Evolutionary conservation across 371 early-diverging fungal genomes (phyloP), one percentile per base, ranked within the genome.

Genomic region (Blastocladiella emersonii): DNA sequence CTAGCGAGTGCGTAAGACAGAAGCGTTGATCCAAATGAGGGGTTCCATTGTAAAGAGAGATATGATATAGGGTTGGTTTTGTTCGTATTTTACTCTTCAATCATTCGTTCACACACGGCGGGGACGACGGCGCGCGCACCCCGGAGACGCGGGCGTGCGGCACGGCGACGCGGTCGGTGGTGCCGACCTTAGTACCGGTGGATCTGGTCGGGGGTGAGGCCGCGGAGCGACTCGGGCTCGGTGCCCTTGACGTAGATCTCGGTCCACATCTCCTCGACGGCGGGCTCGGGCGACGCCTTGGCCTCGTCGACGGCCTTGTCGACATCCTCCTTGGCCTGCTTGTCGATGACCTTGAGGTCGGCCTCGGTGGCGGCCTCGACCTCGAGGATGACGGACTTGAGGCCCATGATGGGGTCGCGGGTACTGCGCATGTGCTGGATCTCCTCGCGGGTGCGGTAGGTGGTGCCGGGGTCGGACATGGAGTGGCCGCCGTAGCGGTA

Each of bases 401-500:
- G 75, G 25, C 91, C 91, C 64, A 85, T 93, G 77, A 97, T 93
- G 56, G 93, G 90, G 74, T 95, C 96, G 66, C 84, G 85, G 69
- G 86, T 88, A 63, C 87, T 86, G 43, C 96, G 86, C 95, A 95
- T 95, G 74, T 92, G 85, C 78, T 94, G 92, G 66, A 97, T 90
- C 78, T 97, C 95, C 77, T 95, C 95, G 73, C 96, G 89, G 67
- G 95, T 91, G 68, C 95, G 89, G 86, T 95, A 97, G 63, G 95
- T 95, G 74, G 96, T 95, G 64, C 98, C 98, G 45, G 98, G 98
- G 77, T 97, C 98, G 64, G 95, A 95, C 98, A 97, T 97, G 70
- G 98, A 98, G 89, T 99, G 99, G 62, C 98, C 98, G 77, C 98
- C 98, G 75, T 95, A 95, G 64, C 99, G 91, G 83, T 98, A 95